phyloP scores from a whole-genome alignment of 768 basidiomycete species.

The Boletales sp. region DNA sequence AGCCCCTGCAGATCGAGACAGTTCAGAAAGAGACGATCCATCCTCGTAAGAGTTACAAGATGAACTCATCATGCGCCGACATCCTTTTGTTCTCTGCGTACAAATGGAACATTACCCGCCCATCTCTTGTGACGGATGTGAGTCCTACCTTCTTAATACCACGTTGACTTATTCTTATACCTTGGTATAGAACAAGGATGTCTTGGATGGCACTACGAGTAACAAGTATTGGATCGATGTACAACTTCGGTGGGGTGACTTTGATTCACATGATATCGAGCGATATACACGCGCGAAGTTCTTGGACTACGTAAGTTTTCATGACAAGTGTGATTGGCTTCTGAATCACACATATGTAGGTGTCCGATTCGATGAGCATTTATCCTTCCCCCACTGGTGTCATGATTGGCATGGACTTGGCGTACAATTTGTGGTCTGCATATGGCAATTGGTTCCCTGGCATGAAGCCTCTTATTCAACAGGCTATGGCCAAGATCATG shows the following conservation, averaged over 20 bases:
- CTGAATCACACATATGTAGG: slow-evolving; percentile 37
- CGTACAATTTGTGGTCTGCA: slow-evolving; percentile 97
- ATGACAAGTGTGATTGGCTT: neutral
- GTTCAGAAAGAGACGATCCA: slow-evolving; percentile 99
- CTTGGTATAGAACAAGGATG: slow-evolving; percentile 73
- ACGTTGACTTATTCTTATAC: slow-evolving; percentile 2
- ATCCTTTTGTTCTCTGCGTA: slow-evolving; percentile 95
- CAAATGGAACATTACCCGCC: slow-evolving; percentile 98
- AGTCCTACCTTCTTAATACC: slow-evolving; percentile 17
- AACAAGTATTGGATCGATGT: slow-evolving; percentile 99
- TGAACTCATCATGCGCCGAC: slow-evolving; percentile 99
- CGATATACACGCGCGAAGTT: slow-evolving; percentile 98
- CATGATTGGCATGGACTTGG: slow-evolving; percentile 98
- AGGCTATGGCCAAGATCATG: slow-evolving; percentile 99
- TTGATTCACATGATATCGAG: slow-evolving; percentile 98
- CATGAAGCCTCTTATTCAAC: slow-evolving; percentile 95
- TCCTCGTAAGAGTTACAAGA: slow-evolving; percentile 99
- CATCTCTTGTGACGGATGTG: slow-evolving; percentile 92
- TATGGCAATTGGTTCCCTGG: slow-evolving; percentile 99
- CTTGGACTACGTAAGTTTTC: slow-evolving; percentile 80
- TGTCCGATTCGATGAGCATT: slow-evolving; percentile 97
- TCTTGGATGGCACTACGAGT: slow-evolving; percentile 94
- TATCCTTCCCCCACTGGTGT: slow-evolving; percentile 99
- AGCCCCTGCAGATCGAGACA: slow-evolving; percentile 97
- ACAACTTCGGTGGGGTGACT: slow-evolving; percentile 95